A percentile compares a stretch with the other conserved stretches of the same genome.
These are phyloP conservation scores for Talaromyces liani DNA, from an alignment of 495 filamentous ascomycete genomes.

Conservation along the genomic window DNA sequence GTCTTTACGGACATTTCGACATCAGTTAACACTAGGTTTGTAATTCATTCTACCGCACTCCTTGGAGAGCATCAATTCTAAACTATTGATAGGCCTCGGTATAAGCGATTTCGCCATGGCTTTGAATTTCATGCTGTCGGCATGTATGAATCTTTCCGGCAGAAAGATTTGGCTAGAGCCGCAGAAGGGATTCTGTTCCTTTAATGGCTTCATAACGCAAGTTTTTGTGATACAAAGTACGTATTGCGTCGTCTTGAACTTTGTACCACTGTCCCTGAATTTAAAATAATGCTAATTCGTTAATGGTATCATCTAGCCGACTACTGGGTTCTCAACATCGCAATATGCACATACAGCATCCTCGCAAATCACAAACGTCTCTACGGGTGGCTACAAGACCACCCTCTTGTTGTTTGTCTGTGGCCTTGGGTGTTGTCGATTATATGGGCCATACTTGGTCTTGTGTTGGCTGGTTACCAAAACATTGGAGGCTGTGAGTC, in stretches of 20 bases:
- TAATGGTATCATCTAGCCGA: conserved; percentile 2
- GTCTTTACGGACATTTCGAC: conserved; percentile 5
- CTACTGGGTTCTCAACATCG: conserved; percentile 7
- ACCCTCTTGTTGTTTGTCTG: not conserved
- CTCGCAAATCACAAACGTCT: conserved; percentile 4
- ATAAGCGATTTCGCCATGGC: conserved; percentile 6
- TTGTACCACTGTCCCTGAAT: not conserved
- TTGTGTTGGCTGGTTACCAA: not conserved
- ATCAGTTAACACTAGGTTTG: not conserved
- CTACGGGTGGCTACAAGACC: not conserved
- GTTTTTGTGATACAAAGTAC: conserved; percentile 8
- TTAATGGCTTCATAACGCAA: conserved; percentile 6
- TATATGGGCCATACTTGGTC: conserved; percentile 1
- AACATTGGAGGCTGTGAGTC: conserved; percentile 4
- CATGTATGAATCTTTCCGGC: not conserved
- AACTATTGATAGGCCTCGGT: not conserved
- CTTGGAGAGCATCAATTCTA: not conserved
- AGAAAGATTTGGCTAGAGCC: conserved; percentile 1
- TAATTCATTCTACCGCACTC: not conserved
- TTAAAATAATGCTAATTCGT: not conserved
- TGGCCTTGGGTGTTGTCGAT: conserved; percentile 2
- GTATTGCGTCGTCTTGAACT: not conserved
- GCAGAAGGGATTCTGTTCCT: not conserved
- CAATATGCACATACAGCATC: conserved; percentile 3
- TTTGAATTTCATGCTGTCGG: conserved; percentile 2